These are phyloP conservation scores for Parietaria judaica DNA, from an alignment of 306 rosid genomes.

Conservation along the genomic window DNA sequence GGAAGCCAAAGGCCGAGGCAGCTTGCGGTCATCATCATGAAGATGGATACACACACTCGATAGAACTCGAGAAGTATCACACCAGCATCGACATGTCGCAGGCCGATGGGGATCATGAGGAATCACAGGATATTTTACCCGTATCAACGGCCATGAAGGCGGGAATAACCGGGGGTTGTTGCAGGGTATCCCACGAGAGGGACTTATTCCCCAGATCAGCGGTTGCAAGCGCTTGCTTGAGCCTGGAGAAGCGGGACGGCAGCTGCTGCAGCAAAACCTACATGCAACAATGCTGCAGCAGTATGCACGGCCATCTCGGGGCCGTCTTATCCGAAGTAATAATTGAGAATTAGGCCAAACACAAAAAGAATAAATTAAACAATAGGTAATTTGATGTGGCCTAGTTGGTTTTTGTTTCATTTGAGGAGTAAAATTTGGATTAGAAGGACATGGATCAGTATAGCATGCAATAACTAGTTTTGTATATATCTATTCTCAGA, in stretches of 20 bases:
- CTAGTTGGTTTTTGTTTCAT: background rate
- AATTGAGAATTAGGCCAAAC: conserved; percentile 32
- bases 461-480: too few species aligned
- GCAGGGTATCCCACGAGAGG: conserved; percentile 19
- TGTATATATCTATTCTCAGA: too few species aligned
- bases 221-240: conserved; percentile 32
- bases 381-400: background rate
- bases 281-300: conserved; percentile 65
- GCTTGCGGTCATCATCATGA: conserved; percentile 15
- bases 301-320: conserved; percentile 34
- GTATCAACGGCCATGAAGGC: conserved; percentile 3
- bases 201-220: conserved; percentile 11
- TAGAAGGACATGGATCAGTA: background rate
- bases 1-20: conserved; percentile 4
- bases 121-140: conserved; percentile 2
- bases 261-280: conserved; percentile 80
- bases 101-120: conserved; percentile 8
- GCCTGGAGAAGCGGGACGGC: conserved; percentile 45
- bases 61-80: conserved; percentile 19
- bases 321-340: conserved; percentile 47
- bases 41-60: background rate
- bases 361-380: conserved; percentile 13
- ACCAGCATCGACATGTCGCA: conserved; percentile 24
- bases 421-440: background rate
- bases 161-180: conserved; percentile 21